phyloP scores from a whole-genome alignment of 495 filamentous ascomycete species.

The Penicillium chermesinum region DNA sequence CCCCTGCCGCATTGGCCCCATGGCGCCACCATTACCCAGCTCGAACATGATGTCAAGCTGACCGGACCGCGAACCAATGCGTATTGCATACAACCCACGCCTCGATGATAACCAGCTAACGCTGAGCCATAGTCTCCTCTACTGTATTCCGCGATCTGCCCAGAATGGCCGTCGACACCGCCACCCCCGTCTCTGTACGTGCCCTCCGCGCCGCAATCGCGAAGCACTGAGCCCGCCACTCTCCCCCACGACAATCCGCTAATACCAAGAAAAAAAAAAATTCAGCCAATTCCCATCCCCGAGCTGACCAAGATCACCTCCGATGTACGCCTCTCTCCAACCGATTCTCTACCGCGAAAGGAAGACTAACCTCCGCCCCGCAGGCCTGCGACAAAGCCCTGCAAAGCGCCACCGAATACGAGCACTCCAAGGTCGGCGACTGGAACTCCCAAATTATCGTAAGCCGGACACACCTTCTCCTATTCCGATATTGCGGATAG shows the following conservation, averaged over 20 bases:
- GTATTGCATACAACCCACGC: no score
- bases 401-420: constrained; percentile 64
- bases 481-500: background rate
- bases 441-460: constrained; percentile 96
- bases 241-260: background rate
- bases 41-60: no score
- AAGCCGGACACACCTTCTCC: constrained; percentile 22
- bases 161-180: constrained; percentile 36
- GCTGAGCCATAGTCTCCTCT: background rate
- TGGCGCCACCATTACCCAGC: background rate
- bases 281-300: constrained; percentile 68
- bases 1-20: background rate
- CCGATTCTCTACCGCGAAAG: background rate
- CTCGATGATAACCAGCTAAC: background rate
- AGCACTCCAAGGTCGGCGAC: constrained; percentile 67
- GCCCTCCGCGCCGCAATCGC: background rate
- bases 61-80: no score
- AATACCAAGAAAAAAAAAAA: background rate
- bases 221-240: background rate
- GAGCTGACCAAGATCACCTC: constrained; percentile 78
- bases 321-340: constrained; percentile 55
- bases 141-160: background rate
- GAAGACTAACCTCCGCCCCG: background rate
- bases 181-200: constrained; percentile 32
- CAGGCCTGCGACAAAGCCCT: constrained; percentile 77